These are phyloP conservation scores for Guyanaporus albipodus DNA, from an alignment of 768 basidiomycete genomes.

Conservation along the genomic window DNA sequence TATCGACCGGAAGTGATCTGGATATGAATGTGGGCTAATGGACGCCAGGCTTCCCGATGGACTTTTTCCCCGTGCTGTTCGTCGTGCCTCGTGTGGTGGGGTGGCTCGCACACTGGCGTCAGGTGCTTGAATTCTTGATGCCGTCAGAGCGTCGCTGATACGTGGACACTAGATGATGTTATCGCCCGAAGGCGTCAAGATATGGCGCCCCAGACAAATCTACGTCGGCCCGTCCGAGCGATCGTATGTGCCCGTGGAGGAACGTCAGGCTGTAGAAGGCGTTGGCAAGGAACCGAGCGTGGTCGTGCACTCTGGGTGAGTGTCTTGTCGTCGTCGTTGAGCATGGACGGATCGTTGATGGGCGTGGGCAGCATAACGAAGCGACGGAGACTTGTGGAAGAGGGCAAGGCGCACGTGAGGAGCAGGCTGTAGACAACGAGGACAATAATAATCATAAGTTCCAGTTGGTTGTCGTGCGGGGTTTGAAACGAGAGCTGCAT, in stretches of 20 bases:
- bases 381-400: constrained; percentile 29
- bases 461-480: constrained; percentile 15
- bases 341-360: no score
- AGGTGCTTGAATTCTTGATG: constrained; percentile 40
- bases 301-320: constrained; percentile 75
- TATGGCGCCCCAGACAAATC: constrained; percentile 87
- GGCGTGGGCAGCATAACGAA: constrained; percentile 27
- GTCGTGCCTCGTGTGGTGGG: constrained; percentile 90
- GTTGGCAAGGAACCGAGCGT: constrained; percentile 55
- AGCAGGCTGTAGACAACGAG: constrained; percentile 31
- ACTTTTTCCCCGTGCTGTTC: constrained; percentile 93
- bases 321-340: no score
- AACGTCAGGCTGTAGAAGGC: constrained; percentile 54
- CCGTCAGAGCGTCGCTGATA: constrained; percentile 1
- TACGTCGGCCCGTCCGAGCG: constrained; percentile 75
- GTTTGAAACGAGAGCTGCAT: constrained; percentile 16
- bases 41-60: constrained; percentile 75
- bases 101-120: constrained; percentile 92
- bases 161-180: constrained; percentile 80
- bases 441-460: no score
- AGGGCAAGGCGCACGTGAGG: constrained; percentile 19
- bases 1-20: neutral
- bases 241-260: constrained; percentile 64
- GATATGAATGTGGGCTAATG: constrained; percentile 1
- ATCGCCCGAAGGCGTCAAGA: constrained; percentile 84